These are phyloP conservation scores for Parachaetomium inaequale DNA, from an alignment of 495 filamentous ascomycete species.

Conservation along the genomic window DNA sequence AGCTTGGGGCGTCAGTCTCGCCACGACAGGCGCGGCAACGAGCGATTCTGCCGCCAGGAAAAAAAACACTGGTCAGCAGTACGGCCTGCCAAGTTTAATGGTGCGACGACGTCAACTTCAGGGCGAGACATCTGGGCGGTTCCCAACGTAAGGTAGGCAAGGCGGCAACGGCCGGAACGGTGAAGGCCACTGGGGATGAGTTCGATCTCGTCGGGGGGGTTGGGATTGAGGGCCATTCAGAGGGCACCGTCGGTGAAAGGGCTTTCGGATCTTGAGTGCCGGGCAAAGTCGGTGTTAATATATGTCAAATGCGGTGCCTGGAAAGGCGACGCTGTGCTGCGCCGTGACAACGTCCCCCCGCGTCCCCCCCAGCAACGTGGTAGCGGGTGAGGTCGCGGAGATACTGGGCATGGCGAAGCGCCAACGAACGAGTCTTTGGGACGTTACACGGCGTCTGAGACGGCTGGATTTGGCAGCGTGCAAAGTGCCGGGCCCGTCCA, in stretches of 20 bases:
- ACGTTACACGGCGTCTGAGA: not conserved
- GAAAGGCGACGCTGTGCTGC: not conserved
- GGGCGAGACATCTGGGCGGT: no score
- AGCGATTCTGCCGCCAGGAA: no score
- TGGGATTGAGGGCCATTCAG: no score
- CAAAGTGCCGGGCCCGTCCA: not conserved
- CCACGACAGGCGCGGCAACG: no score
- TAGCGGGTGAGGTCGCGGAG: not conserved
- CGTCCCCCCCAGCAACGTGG: not conserved
- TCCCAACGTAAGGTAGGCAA: no score
- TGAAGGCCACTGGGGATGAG: no score
- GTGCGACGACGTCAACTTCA: no score
- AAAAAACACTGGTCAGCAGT: no score
- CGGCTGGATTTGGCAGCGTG: not conserved
- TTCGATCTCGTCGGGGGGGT: no score
- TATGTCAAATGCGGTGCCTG: slow-evolving; percentile 14
- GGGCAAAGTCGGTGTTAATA: slow-evolving; percentile 8
- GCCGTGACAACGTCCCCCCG: not conserved
- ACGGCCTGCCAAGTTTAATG: no score
- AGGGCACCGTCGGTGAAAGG: not conserved
- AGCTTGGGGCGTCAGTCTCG: no score
- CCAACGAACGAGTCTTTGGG: not conserved
- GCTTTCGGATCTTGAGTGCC: slow-evolving; percentile 2
- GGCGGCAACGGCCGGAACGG: no score
- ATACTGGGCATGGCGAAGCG: not conserved